Evolutionary conservation across 108 stramenopile genomes (phyloP), one percentile per base, ranked within the genome.

Genomic region (Conticribra weissflogii): DNA sequence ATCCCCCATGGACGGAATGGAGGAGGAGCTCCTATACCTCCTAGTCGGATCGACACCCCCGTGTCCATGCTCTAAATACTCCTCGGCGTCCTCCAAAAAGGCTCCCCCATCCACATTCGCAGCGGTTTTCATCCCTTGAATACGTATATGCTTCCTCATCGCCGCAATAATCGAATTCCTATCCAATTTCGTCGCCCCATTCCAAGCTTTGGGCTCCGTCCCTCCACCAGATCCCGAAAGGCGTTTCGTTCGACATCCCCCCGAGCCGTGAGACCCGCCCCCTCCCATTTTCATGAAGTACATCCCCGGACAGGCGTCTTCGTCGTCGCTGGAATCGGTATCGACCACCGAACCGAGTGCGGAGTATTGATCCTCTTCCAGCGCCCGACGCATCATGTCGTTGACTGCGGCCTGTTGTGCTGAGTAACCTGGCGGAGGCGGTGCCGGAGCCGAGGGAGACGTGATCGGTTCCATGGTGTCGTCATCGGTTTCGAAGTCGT

Each of bases 321-420:
- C 87, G 19, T 84, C 88, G 31, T 71, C 78, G 27, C 80, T 80
- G 4, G 81, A 75, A 78, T 83, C 86, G 22, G 83, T 72, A n/a
- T 73, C 72, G 23, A 85, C 86, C 19, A 74, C 33, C n/a, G 64
- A 56, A 15, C 90, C 93, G 41, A 82, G 57, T 23, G 90, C 93
- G 3, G 86, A 87, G 60, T 94, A 91, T 52, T 85, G 84, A 61
- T 94, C 93, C 74, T 94, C 93, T 64, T 94, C 93, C 32, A 94
- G 59, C 3, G 86, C 89, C 3, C 81, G 73, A 19, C 93, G 88
- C 93, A 92, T 90, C 78, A 91, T 91, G 51, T 94, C 90, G 51
- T 90, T 84, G 46, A 87, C 89, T 1, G 89, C 88, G 30, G 83
- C 57, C 58, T 92, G 90, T n/a, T 87, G 87, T 34, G 85, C 68